Conservation (phyloP, 331 rosid genomes). For the Cydonia oblonga region DNA sequence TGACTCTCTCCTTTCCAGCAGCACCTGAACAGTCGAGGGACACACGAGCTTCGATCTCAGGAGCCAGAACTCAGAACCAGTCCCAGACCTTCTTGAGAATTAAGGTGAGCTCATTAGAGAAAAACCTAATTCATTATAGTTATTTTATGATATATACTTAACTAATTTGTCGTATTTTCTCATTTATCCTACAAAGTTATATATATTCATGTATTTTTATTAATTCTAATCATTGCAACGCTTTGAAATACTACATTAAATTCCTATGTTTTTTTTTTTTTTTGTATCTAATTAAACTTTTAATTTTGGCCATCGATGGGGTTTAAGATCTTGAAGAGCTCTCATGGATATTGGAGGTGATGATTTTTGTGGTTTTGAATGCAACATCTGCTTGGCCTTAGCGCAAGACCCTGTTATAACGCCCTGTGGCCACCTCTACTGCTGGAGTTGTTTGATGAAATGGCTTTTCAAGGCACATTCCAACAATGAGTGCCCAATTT, state of each 20-base stretch:
- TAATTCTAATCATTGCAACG: too few relatives aligned
- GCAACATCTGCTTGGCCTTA: neutral
- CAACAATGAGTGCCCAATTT: constrained; percentile 1
- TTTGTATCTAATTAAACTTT: neutral
- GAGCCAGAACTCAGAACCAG: neutral
- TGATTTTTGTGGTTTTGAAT: neutral
- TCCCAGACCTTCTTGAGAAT: neutral
- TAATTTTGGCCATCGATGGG: neutral
- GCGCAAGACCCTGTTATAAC: neutral
- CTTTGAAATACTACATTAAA: too few relatives aligned
- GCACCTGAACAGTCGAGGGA: neutral
- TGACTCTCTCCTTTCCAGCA: neutral
- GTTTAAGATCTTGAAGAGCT: neutral
- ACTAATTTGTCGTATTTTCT: neutral
- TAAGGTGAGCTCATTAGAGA: neutral
- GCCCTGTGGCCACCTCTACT: neutral
- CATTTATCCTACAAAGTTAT: neutral
- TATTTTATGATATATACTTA: too few relatives aligned
- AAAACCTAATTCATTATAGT: neutral
- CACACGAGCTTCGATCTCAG: neutral
- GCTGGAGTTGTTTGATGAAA: constrained; percentile 1
- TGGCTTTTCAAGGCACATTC: neutral
- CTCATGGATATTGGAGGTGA: neutral
- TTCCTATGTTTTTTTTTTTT: neutral
- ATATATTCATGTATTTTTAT: too few relatives aligned